Evolutionary conservation across 257 asterid species (phyloP), one percentile per base, ranked within the genome.

Genomic region (Jacaranda mimosifolia): DNA sequence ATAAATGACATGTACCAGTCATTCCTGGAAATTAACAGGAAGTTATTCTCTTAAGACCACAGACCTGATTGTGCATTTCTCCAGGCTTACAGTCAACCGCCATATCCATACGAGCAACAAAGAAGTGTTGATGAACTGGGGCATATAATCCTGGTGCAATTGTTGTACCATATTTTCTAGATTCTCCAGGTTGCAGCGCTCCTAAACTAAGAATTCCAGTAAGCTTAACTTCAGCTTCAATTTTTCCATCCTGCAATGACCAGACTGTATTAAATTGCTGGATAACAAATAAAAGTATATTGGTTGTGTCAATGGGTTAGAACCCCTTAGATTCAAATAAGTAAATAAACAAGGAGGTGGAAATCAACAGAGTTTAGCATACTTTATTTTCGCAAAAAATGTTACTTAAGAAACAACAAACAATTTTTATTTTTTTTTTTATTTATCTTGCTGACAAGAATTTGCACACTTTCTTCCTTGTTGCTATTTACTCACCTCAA

Each of bases 81-180:
- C 91, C 97, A 74, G 97, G 89, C 74, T 86, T 91, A 76, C 88
- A 86, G 73, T 91, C 97, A 57, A 91, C 93, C 19, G 92, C 82
- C 95, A 91, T 91, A 75, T 91, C 92, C 95, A 91, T 86, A 52
- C 97, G 95, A 55, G 95, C 95, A 69, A 91, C 95, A 75, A 91
- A 89, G 69, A 91, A 91, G 80, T 91, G 93, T 68, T 91, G 97
- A 84, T 91, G 97, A 43, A 91, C 92, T 26, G 97, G 97, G 18
- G 95, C 97, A 83, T 91, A 91, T 43, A 91, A 69, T 42, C 97
- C 95, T 14, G 97, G 90, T 42, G 93, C 93, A 84, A 91, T 89
- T 32, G 89, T 89, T 69, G 95, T 89, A 21, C 96, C 96, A 72
- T 91, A 91, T 80, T 87, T 91, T 76, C 94, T 85, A 82, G 48